A percentile compares a stretch with the other conserved stretches of the same genome.
These are phyloP conservation scores for Cladophialophora carrionii DNA, from an alignment of 2,329 filamentous ascomycete genomes.

Conservation along the genomic window DNA sequence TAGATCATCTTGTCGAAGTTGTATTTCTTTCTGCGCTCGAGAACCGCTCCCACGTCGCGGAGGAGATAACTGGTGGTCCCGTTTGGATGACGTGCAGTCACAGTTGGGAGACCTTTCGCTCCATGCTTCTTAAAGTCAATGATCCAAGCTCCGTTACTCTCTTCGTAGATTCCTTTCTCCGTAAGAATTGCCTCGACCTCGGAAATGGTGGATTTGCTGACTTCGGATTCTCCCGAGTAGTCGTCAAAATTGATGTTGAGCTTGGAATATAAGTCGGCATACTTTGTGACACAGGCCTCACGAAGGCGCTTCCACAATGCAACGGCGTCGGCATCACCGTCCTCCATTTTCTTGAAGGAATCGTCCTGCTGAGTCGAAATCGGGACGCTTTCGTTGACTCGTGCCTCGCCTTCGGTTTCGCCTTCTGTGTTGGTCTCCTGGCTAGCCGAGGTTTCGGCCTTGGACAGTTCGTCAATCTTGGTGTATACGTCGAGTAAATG, in stretches of 20 bases:
- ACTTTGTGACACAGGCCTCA: constrained; percentile 68
- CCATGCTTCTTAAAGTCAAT: constrained; percentile 72
- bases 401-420: constrained; percentile 36
- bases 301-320: constrained; percentile 67
- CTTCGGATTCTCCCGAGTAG: constrained; percentile 74
- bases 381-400: constrained; percentile 47
- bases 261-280: constrained; percentile 69
- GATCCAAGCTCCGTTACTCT: constrained; percentile 72
- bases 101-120: constrained; percentile 69
- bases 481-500: constrained; percentile 84
- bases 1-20: constrained; percentile 80
- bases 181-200: constrained; percentile 64
- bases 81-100: constrained; percentile 72
- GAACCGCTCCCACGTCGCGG: constrained; percentile 74
- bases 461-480: constrained; percentile 62
- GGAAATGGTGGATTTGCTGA: constrained; percentile 68
- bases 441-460: constrained; percentile 64
- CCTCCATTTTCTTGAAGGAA: constrained; percentile 73
- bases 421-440: constrained; percentile 52
- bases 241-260: constrained; percentile 70
- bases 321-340: constrained; percentile 64
- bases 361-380: constrained; percentile 50
- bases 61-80: constrained; percentile 78
- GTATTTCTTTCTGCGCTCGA: constrained; percentile 64
- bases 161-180: constrained; percentile 67